These are phyloP conservation scores for Paraleonurus japonicus DNA, from an alignment of 257 asterid species.

Conservation along the genomic window DNA sequence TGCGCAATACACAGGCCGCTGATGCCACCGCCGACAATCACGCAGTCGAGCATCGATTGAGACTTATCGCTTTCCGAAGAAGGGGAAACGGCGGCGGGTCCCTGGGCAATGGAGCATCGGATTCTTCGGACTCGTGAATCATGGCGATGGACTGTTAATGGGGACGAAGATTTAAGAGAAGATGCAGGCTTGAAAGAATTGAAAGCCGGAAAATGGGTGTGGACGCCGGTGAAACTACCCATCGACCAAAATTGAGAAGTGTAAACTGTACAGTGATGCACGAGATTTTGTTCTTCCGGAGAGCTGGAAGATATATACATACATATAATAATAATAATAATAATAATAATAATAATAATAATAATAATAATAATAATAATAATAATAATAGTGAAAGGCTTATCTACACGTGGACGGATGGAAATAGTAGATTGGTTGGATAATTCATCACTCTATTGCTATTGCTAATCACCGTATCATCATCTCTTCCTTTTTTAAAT, in stretches of 20 bases:
- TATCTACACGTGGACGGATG: constrained; percentile 33
- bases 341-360: too few relatives aligned
- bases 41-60: constrained; percentile 59
- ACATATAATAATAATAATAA: too few relatives aligned
- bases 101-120: constrained; percentile 56
- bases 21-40: constrained; percentile 87
- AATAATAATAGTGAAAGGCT: neutral
- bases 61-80: constrained; percentile 26
- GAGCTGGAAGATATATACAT: too few relatives aligned
- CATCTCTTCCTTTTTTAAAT: too few relatives aligned
- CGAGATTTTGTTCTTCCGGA: neutral
- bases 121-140: constrained; percentile 23
- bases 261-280: neutral
- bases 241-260: neutral
- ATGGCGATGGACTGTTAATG: constrained; percentile 22
- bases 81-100: constrained; percentile 43
- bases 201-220: constrained; percentile 27
- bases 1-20: constrained; percentile 90
- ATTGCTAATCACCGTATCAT: too few relatives aligned
- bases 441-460: too few relatives aligned
- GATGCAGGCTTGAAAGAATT: constrained; percentile 24
- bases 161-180: constrained; percentile 23
- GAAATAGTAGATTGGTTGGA: too few relatives aligned
- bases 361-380: too few relatives aligned
- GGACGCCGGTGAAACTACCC: constrained; percentile 28